Evolutionary conservation across 1,284 basidiomycete species (phyloP).

Genomic region (Taiwanofungus camphoratus): DNA sequence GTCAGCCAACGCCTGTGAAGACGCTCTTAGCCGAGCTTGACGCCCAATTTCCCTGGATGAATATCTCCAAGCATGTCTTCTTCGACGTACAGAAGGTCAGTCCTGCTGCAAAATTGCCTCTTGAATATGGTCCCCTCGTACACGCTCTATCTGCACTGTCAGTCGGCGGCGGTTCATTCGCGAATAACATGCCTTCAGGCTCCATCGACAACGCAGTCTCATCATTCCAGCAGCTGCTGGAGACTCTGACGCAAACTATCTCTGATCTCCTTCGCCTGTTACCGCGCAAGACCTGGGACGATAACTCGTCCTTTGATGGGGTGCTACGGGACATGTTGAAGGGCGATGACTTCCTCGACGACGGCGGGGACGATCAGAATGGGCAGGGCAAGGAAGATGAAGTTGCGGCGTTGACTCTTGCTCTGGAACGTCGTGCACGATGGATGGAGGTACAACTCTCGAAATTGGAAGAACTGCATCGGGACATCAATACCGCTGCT

Average conservation of each 20-base stretch:
- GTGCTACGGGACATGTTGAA: slow-evolving; percentile 81
- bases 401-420: slow-evolving; percentile 73
- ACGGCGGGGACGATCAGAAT: slow-evolving; percentile 51
- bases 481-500: slow-evolving; percentile 80
- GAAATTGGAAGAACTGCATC: slow-evolving; percentile 78
- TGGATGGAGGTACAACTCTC: slow-evolving; percentile 88
- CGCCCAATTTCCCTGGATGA: slow-evolving; percentile 52
- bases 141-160: slow-evolving; percentile 80
- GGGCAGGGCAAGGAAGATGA: slow-evolving; percentile 62
- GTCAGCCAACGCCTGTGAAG: slow-evolving; percentile 46
- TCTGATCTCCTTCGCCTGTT: slow-evolving; percentile 76
- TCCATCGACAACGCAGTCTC: slow-evolving; percentile 82
- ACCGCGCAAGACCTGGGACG: slow-evolving; percentile 81
- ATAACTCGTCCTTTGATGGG: slow-evolving; percentile 79
- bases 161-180: slow-evolving; percentile 78
- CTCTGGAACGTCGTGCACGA: slow-evolving; percentile 74
- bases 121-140: slow-evolving; percentile 76
- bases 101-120: slow-evolving; percentile 65
- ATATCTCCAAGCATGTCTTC: slow-evolving; percentile 63
- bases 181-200: slow-evolving; percentile 72
- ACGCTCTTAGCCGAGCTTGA: slow-evolving; percentile 64
- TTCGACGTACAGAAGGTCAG: slow-evolving; percentile 68
- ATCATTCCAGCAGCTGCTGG: slow-evolving; percentile 78
- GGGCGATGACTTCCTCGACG: slow-evolving; percentile 77
- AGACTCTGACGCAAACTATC: slow-evolving; percentile 81